Evolutionary conservation across 441 rosid genomes (phyloP), one percentile per base, ranked within the genome.

Genomic region (Geranium incanum): DNA sequence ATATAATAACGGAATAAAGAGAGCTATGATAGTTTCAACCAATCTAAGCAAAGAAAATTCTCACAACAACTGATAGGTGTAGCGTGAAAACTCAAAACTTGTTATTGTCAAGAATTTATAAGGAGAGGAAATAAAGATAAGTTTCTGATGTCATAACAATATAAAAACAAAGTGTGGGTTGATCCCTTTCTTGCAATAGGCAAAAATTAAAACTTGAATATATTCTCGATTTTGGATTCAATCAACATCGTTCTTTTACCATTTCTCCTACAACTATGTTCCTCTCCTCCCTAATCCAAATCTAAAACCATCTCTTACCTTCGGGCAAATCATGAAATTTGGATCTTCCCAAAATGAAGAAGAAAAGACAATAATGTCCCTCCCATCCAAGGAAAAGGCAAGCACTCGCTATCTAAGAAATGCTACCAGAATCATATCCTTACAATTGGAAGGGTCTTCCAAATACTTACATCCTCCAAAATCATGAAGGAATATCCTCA

Each of bases 151-250:
- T 48, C 57, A 48, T 48, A 48, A 12, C 38, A 71, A 28, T 62
- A 77, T 38, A 45, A 21, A 73, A 50, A 68, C 72, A 59, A 5
- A 70, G 13, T 18, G 43, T 75, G 37, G 23, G 12, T 75, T 67
- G 83, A 70, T 78, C 72, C 79, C 79, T 65, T 73, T 57, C 77
- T 75, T 71, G 33, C 72, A 73, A 57, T 59, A 62, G 33, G 63
- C 37, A 65, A 71, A 79, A 71, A 76, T 74, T 55, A 23, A 76
- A 78, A 73, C 4, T 57, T 60, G 90, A 77, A 88, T 77, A 85
- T 85, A 84, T 88, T 84, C 89, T 72, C 72, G 67, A 71, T 52
- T 69, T 62, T 36, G 36, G 63, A 75, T 73, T 71, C 79, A 81
- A 55, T 72, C 78, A 81, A 68, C 73, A 72, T 23, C 65, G 69